These are phyloP conservation scores for Zoysia pacifica DNA, from an alignment of 176 grass and related monocot species.

Conservation along the genomic window DNA sequence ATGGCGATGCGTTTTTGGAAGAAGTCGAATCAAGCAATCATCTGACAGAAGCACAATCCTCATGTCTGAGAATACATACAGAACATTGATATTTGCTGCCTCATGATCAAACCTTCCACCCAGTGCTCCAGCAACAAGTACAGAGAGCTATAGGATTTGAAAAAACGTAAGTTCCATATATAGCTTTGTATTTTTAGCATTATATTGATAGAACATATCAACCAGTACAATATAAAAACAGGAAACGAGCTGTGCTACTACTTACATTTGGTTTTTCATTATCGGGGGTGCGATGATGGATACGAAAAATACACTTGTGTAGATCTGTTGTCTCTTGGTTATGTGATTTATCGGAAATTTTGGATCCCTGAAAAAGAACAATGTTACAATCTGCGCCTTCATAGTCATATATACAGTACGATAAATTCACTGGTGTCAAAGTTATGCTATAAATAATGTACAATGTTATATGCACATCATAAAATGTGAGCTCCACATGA, in stretches of 20 bases:
- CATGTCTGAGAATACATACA: constrained; percentile 70
- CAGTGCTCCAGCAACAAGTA: constrained; percentile 64
- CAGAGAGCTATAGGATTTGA: constrained; percentile 54
- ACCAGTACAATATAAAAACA: background rate
- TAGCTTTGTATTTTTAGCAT: background rate
- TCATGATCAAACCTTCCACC: constrained; percentile 88
- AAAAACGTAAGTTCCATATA: constrained; percentile 1
- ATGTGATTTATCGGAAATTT: constrained; percentile 67
- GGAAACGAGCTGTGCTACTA: background rate
- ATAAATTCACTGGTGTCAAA: background rate
- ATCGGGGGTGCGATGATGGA: constrained; percentile 43
- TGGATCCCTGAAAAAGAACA: constrained; percentile 52
- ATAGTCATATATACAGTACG: background rate
- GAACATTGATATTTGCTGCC: constrained; percentile 69
- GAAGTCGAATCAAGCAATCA: constrained; percentile 76
- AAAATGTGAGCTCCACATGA: constrained; percentile 8
- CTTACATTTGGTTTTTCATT: constrained; percentile 63
- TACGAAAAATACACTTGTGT: constrained; percentile 71
- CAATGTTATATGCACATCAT: background rate
- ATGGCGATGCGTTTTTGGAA: constrained; percentile 63
- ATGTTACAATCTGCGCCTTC: constrained; percentile 8
- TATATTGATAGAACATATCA: constrained; percentile 14
- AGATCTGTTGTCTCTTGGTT: constrained; percentile 81
- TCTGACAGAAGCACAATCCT: constrained; percentile 69
- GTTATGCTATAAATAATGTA: constrained; percentile 2